Evolutionary conservation across 2,329 filamentous ascomycete species (phyloP), one percentile per base, ranked within the genome.

Genomic region (Cladosporium sp.): DNA sequence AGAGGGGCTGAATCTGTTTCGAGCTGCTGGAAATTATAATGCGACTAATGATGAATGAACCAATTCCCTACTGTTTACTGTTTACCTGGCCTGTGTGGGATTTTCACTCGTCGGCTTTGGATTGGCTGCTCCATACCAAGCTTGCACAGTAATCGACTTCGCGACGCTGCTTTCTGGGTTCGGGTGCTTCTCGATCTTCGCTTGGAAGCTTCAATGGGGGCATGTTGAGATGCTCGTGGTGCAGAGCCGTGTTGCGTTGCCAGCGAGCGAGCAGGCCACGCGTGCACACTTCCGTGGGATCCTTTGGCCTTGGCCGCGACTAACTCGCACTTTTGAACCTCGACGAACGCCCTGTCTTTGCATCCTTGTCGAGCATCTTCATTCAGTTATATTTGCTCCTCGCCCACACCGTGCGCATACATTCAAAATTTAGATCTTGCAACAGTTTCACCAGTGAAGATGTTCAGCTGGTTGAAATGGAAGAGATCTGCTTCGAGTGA

Each of bases 1-100:
- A 70, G 60, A 64, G 70, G 47, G 70, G 64, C 34, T 69, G 61
- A 66, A 45, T 12, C 1, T n/a, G 14, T 34, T 7, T 12, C 9
- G 3, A 36, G 14, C n/a, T 11, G 22, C 30, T 22, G 22, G 38
- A 25, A 6, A 30, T 34, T 22, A 39, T 55, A 43, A 55, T 36
- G 39, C 38, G n/a, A 49, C 8, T 47, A 56, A 56, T 56, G 20
- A 56, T 30, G 19, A 56, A 56, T 42, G 34, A 38, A 49, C 54
- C 30, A 56, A 39, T 34, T 38, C 28, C 19, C 2, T 25, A 17
- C 15, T 9, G 8, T 30, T 5, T 25, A 17, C 15, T 9, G 8
- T 0, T 12, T 5, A 9, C 11, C 19, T 17, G 14, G 14, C 15
- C 15, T 7, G 12, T n/a, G 5, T 39, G 39, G 9, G 19, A 38